phyloP scores from a whole-genome alignment of 2,329 filamentous ascomycete species.

The Beauveria sp. region DNA sequence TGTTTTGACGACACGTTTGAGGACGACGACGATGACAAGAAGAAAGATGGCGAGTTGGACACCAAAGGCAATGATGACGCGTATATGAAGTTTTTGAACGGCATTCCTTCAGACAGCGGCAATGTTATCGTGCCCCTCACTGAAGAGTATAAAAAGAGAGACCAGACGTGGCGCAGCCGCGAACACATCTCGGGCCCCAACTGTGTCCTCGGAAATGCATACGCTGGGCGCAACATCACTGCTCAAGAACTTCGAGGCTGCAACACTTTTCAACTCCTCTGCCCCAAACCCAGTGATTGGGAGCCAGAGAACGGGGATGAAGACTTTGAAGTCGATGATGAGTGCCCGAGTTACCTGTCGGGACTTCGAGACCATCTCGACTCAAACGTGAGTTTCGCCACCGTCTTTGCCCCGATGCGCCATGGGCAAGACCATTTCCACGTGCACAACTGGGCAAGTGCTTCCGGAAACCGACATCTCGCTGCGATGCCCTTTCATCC shows the following conservation, averaged over 20 bases:
- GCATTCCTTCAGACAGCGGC: background rate
- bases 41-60: background rate
- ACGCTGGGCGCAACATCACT: constrained; percentile 18
- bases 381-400: background rate
- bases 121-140: constrained; percentile 7
- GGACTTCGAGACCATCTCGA: constrained; percentile 6
- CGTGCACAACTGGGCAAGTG: constrained; percentile 9
- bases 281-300: constrained; percentile 17
- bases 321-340: constrained; percentile 14
- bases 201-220: constrained; percentile 14
- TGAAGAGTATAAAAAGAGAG: constrained; percentile 6
- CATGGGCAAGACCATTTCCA: background rate
- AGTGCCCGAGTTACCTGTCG: background rate
- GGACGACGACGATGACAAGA: background rate
- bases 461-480: background rate
- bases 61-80: background rate
- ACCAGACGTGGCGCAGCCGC: constrained; percentile 3
- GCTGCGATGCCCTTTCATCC: constrained; percentile 22
- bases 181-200: constrained; percentile 20
- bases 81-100: background rate
- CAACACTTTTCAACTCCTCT: constrained; percentile 20
- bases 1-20: background rate
- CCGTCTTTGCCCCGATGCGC: constrained; percentile 13
- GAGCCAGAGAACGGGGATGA: background rate
- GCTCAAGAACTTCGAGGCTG: constrained; percentile 20